Evolutionary conservation across 1,139 yeast species (phyloP).

Genomic region (Debaryomycetaceae sp.): DNA sequence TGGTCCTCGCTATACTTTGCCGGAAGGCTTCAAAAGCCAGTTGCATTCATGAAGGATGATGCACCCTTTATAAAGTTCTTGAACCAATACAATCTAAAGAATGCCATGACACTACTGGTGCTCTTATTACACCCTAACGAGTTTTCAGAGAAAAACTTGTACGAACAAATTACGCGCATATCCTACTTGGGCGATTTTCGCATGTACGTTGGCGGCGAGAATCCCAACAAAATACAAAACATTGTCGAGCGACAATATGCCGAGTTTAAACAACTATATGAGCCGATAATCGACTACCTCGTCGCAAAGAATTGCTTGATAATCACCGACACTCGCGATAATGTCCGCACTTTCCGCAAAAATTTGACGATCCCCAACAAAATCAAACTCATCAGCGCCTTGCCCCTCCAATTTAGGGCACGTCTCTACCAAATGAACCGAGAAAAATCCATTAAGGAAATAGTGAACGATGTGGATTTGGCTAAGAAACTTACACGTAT

Average conservation of each 20-base stretch:
- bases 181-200: slow-evolving; percentile 90
- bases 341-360: slow-evolving; percentile 10
- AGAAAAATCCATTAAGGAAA: slow-evolving; percentile 19
- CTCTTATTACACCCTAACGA: slow-evolving; percentile 28
- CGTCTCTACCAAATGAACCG: slow-evolving; percentile 32
- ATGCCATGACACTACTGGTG: slow-evolving; percentile 69
- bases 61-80: slow-evolving; percentile 44
- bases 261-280: slow-evolving; percentile 60
- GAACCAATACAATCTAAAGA: slow-evolving; percentile 66
- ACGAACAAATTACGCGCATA: slow-evolving; percentile 64
- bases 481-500: slow-evolving; percentile 27
- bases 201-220: slow-evolving; percentile 80
- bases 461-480: slow-evolving; percentile 31
- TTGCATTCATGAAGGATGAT: slow-evolving; percentile 58
- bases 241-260: slow-evolving; percentile 70
- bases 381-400: slow-evolving; percentile 22
- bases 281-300: slow-evolving; percentile 39
- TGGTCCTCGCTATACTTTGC: slow-evolving; percentile 87
- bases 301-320: slow-evolving; percentile 11
- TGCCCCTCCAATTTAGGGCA: slow-evolving; percentile 44
- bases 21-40: slow-evolving; percentile 93
- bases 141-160: slow-evolving; percentile 57
- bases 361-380: slow-evolving; percentile 11
- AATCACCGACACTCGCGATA: slow-evolving; percentile 8
- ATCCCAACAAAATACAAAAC: slow-evolving; percentile 78